Base-by-base conservation (phyloP, 2,329 filamentous ascomycete genomes). In the Neopestalotiopsis clavispora region DNA sequence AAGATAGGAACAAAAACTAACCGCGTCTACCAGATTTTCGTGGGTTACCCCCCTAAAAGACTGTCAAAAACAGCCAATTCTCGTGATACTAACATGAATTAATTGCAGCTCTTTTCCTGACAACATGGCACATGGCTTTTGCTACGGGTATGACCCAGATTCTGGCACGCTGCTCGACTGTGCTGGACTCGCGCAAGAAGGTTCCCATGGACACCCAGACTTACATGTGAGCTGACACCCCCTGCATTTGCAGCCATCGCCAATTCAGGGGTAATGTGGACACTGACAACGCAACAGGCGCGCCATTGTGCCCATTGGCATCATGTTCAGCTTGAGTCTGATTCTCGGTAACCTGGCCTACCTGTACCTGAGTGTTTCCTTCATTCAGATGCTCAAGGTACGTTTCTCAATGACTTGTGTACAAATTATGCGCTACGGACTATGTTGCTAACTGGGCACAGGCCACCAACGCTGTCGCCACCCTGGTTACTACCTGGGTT, bases 321-420 rank as follows among this genome's bases (percentile, higher is more conserved):
- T 91, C 75, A 87, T 91, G 81, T 91, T 91, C 84, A 90, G 87
- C 69, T 84, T 89, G 78, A 90, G 87, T 71, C 86, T 92, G 77
- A 84, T 92, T 76, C 91, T 88, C 78, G 89, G 89, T 73, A 92
- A 92, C 80, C 81, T 91, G 77, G 88, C 90, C 72, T 92, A 92
- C 78, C 84, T 92, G 65, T 91, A 92, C 78, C 85, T 92, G 70
- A 90, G 86, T 68, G 89, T 92, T 67, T 86, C 90, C 63, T 92
- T 92, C 78, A 92, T 92, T 72, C 90, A 92, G 82, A 92, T 92
- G 89, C 86, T 92, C 77, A 92, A 87, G 81, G 81, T 84, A 38
- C 63, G 68, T 71, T 49, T 38, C 34, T 63, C 38, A 58, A 40
- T 42, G 56, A 17, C 59, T 40, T 20, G 12, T 20, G 12, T 20